These are phyloP conservation scores for Talaromyces piceae DNA, from an alignment of 2,329 filamentous ascomycete genomes.

Conservation along the genomic window DNA sequence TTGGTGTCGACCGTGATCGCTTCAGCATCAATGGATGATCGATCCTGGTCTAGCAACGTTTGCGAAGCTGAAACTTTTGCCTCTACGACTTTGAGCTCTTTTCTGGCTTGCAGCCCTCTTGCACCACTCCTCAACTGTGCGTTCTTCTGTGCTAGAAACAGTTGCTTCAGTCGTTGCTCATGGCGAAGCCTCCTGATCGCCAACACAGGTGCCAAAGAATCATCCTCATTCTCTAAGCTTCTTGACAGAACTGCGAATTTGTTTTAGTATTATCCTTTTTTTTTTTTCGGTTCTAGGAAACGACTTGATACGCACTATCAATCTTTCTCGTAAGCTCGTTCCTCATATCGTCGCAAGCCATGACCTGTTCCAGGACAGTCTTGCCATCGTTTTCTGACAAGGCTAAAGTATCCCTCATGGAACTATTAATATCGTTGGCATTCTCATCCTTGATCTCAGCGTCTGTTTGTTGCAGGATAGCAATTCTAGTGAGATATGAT, in stretches of 20 bases:
- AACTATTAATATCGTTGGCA: slow-evolving; percentile 7
- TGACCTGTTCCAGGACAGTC: slow-evolving; percentile 60
- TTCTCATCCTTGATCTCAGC: slow-evolving; percentile 20
- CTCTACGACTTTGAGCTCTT: slow-evolving; percentile 63
- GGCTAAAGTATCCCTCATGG: slow-evolving; percentile 6
- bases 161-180: slow-evolving; percentile 52
- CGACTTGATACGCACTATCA: slow-evolving; percentile 38
- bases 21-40: slow-evolving; percentile 50
- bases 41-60: slow-evolving; percentile 45
- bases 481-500: slow-evolving; percentile 56
- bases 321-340: slow-evolving; percentile 56
- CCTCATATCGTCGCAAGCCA: slow-evolving; percentile 43
- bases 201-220: slow-evolving; percentile 49
- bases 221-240: slow-evolving; percentile 52
- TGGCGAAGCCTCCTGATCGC: slow-evolving; percentile 57
- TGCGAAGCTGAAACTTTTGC: slow-evolving; percentile 55
- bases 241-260: slow-evolving; percentile 46
- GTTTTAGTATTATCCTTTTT: too few relatives aligned
- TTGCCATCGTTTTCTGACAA: slow-evolving; percentile 16
- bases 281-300: neutral
- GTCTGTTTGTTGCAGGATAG: slow-evolving; percentile 62
- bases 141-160: slow-evolving; percentile 66
- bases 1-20: slow-evolving; percentile 58
- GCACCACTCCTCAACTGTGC: slow-evolving; percentile 67
- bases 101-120: slow-evolving; percentile 67